Conservation (phyloP, 257 asterid species). For the Solanum chmielewskii region DNA sequence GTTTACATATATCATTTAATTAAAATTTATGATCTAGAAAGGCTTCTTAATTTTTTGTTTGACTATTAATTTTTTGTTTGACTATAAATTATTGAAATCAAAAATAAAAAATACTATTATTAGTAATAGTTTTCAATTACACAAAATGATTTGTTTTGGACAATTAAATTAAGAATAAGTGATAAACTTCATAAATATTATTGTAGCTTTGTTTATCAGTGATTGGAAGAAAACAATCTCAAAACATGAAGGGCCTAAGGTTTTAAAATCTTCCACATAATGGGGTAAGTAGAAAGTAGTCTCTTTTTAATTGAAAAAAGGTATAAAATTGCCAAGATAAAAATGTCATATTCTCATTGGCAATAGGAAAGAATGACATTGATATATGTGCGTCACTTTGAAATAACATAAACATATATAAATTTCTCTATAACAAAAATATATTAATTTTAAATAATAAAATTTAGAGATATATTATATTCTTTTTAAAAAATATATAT, state of each 20-base stretch:
- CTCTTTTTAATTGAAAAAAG: neutral
- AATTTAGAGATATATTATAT: accelerated
- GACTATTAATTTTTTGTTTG: neutral
- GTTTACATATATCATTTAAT: no score
- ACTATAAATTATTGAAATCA: neutral
- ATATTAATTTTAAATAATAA: no score
- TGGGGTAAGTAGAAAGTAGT: neutral
- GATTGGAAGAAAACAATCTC: neutral
- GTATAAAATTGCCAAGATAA: neutral
- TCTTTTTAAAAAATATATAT: no score
- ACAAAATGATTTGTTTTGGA: neutral
- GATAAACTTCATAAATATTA: neutral
- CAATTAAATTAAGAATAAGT: neutral
- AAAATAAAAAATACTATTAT: neutral
- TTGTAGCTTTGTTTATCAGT: neutral
- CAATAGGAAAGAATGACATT: neutral
- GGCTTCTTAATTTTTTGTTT: neutral
- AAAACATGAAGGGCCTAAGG: neutral
- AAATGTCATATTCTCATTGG: neutral
- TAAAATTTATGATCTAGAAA: no score
- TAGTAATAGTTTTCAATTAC: neutral
- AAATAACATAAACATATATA: no score
- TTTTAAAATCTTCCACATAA: neutral
- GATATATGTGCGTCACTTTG: neutral
- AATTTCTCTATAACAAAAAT: no score